These are phyloP conservation scores for Aspergillus transmontanensis DNA, from an alignment of 2,329 filamentous ascomycete species.

Conservation along the genomic window DNA sequence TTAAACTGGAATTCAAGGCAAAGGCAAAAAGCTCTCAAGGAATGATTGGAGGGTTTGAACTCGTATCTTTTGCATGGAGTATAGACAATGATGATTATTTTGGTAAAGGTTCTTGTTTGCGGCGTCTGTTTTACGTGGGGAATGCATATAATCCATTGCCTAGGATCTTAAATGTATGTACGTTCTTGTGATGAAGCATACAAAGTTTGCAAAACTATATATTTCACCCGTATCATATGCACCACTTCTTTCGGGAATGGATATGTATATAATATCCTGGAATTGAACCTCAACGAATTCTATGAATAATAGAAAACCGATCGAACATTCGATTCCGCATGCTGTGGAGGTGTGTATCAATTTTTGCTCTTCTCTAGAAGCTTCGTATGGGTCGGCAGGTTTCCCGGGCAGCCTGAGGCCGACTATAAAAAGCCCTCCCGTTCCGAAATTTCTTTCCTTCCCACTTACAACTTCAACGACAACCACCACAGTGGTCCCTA, in stretches of 20 bases:
- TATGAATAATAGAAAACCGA: background rate
- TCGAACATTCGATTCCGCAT: background rate
- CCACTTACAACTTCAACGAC: conserved; percentile 14
- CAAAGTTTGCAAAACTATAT: background rate
- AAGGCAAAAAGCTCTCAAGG: conserved; percentile 46
- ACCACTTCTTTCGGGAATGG: background rate
- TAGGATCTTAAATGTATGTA: background rate
- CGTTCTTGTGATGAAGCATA: background rate
- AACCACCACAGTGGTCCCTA: background rate
- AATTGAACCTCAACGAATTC: background rate
- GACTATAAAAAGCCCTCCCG: conserved; percentile 34
- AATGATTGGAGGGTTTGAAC: background rate
- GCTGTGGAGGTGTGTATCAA: conserved; percentile 12
- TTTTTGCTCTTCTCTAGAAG: conserved; percentile 29
- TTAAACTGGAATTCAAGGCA: conserved; percentile 55
- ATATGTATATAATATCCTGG: background rate
- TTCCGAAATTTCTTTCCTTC: conserved; percentile 26
- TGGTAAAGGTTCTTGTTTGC: background rate
- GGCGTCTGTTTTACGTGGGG: background rate
- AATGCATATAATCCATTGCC: background rate
- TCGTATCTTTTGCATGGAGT: background rate
- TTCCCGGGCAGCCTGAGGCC: conserved; percentile 36
- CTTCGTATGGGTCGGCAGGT: conserved; percentile 30
- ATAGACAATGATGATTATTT: background rate
- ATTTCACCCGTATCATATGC: background rate